phyloP scores from a whole-genome alignment of 2,329 filamentous ascomycete species.

The Clarireedia hainanense region DNA sequence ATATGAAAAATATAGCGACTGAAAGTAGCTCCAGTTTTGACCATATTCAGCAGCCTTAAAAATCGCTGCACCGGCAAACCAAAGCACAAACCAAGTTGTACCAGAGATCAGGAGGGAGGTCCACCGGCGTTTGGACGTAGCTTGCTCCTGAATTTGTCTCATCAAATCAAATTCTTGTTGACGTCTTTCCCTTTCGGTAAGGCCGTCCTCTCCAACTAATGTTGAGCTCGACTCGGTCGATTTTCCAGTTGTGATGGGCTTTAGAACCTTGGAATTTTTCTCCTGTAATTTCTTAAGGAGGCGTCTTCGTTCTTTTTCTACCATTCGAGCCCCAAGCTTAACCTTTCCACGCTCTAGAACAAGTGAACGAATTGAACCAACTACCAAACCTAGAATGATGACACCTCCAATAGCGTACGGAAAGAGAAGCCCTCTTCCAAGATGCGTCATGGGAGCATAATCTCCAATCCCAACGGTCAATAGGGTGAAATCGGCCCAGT shows the following conservation, averaged over 20 bases:
- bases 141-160: slow-evolving; percentile 66
- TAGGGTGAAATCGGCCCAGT: slow-evolving; percentile 68
- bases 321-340: slow-evolving; percentile 47
- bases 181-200: slow-evolving; percentile 50
- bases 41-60: slow-evolving; percentile 49
- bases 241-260: slow-evolving; percentile 31
- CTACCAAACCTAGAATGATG: slow-evolving; percentile 75
- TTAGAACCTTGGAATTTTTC: slow-evolving; percentile 40
- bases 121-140: slow-evolving; percentile 63
- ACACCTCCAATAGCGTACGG: slow-evolving; percentile 79
- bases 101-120: slow-evolving; percentile 61
- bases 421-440: slow-evolving; percentile 65
- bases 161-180: slow-evolving; percentile 70
- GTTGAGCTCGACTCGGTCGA: neutral
- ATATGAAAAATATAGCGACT: slow-evolving; percentile 80
- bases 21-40: slow-evolving; percentile 65
- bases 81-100: slow-evolving; percentile 62
- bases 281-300: slow-evolving; percentile 40
- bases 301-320: slow-evolving; percentile 49
- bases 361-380: slow-evolving; percentile 67
- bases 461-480: slow-evolving; percentile 61
- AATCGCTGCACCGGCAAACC: slow-evolving; percentile 71
- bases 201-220: neutral
- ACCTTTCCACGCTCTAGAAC: slow-evolving; percentile 50
- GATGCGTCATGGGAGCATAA: slow-evolving; percentile 37